Percentiles rank a stretch among this genome's conserved stretches.
Evolutionary conservation across 257 asterid species (phyloP).

Genomic region (Linderniella brevidens): DNA sequence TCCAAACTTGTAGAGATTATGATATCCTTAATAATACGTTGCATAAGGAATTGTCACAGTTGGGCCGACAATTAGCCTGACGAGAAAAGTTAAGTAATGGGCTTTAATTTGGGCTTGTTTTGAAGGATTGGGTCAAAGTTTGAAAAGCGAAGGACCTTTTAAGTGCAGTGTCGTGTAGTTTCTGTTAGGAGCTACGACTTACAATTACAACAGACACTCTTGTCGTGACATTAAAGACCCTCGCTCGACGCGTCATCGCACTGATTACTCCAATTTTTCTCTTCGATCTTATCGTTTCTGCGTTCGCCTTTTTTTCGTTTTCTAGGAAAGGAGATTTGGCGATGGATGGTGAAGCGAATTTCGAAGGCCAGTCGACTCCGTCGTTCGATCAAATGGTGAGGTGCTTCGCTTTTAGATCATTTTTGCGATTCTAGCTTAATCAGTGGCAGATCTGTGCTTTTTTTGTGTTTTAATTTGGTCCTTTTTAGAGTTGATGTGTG

Average conservation of each 20-base stretch:
- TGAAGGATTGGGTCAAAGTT: too few species aligned
- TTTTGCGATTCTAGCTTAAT: background rate
- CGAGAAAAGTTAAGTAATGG: too few species aligned
- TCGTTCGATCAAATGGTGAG: background rate
- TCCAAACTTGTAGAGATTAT: too few species aligned
- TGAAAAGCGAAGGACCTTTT: too few species aligned
- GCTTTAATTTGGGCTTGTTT: too few species aligned
- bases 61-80: too few species aligned
- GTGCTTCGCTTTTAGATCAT: background rate
- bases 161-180: too few species aligned
- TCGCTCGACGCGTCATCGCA: constrained; percentile 7
- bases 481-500: background rate
- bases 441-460: background rate
- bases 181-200: too few species aligned
- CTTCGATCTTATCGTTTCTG: constrained; percentile 7
- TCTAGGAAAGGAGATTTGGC: too few species aligned
- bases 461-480: background rate
- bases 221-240: constrained; percentile 8
- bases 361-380: constrained; percentile 1
- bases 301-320: background rate
- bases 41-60: too few species aligned
- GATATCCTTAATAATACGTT: too few species aligned
- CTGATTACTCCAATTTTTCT: constrained; percentile 3
- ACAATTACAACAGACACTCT: constrained; percentile 1
- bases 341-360: constrained; percentile 2